Evolutionary conservation across 2,329 filamentous ascomycete species (phyloP).

Genomic region (Epichloe brachyelytri): DNA sequence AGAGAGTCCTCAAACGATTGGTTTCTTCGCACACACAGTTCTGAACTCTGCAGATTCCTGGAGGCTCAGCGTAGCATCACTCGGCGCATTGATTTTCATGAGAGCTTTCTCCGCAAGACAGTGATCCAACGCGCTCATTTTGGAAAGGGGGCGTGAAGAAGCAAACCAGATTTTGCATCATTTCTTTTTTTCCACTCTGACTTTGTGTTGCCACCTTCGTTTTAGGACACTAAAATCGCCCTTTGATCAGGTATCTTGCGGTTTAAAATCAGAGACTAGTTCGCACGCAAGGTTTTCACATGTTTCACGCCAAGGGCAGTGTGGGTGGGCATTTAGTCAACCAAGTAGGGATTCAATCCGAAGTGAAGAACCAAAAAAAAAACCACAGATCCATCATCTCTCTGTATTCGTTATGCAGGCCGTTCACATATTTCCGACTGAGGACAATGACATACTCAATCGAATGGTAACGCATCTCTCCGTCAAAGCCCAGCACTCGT

Average conservation of each 20-base stretch:
- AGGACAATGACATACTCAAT: neutral
- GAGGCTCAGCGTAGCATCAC: slow-evolving; percentile 20
- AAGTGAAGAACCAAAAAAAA: neutral
- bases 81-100: slow-evolving; percentile 20
- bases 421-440: no score
- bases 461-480: neutral
- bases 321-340: neutral
- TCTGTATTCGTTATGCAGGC: neutral
- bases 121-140: neutral
- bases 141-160: neutral
- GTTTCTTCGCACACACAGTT: neutral
- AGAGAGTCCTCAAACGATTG: neutral
- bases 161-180: neutral
- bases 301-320: neutral
- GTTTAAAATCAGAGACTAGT: neutral
- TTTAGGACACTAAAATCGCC: no score
- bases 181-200: neutral
- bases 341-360: neutral
- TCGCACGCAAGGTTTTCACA: neutral
- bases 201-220: neutral
- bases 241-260: no score
- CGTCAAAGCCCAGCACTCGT: slow-evolving; percentile 3
- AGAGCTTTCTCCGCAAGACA: neutral
- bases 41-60: slow-evolving; percentile 7
- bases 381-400: neutral